A percentile compares a stretch with the other conserved stretches of the same genome.
These are phyloP conservation scores for Barbarea vulgaris DNA, from an alignment of 345 rosid species.

Conservation along the genomic window DNA sequence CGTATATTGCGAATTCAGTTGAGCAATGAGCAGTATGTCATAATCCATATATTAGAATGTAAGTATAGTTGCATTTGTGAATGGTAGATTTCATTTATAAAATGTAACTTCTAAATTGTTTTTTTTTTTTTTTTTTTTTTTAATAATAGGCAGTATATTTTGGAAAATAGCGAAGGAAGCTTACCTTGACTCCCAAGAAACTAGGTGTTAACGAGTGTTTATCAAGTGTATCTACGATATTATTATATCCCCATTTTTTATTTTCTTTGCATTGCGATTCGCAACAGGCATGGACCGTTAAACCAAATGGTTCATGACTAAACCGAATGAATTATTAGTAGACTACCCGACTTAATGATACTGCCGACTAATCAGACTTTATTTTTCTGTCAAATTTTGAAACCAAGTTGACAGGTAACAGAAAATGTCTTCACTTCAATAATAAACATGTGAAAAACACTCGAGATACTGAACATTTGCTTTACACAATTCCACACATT, in stretches of 20 bases:
- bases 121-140: no score
- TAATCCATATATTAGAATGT: neutral
- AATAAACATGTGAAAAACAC: conserved; percentile 12
- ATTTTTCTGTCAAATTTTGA: neutral
- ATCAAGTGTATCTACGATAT: neutral
- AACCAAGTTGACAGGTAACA: neutral
- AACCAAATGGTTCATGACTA: neutral
- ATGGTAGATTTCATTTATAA: neutral
- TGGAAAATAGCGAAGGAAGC: neutral
- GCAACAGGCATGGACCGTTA: neutral
- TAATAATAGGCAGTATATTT: neutral
- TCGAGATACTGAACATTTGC: conserved; percentile 13
- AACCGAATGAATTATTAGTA: neutral
- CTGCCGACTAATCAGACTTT: neutral
- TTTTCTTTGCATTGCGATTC: neutral
- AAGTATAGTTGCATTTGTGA: neutral
- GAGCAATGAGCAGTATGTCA: neutral
- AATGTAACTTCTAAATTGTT: neutral
- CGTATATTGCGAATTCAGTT: neutral
- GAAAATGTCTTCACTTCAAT: neutral
- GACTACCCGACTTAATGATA: neutral
- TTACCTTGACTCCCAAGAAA: conserved; percentile 24
- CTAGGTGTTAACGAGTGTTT: neutral
- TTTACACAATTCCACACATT: neutral
- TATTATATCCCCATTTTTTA: neutral